Conservation (phyloP, 129 eudicot genomes). For the Oenanthe sinensis region DNA sequence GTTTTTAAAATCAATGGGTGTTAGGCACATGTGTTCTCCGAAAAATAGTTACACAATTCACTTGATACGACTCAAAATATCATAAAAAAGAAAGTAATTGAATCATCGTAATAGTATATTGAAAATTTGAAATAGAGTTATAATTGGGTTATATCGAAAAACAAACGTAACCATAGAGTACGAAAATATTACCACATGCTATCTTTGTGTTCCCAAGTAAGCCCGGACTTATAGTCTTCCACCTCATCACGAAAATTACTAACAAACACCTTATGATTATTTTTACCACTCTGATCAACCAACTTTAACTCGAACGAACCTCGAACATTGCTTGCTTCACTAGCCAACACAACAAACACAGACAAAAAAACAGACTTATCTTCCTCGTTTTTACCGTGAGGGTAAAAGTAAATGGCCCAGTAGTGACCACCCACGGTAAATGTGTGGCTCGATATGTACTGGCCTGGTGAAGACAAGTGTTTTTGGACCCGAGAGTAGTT, state of each 20-base stretch:
- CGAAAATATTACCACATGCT: constrained; percentile 36
- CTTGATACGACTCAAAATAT: no score
- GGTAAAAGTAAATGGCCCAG: constrained; percentile 72
- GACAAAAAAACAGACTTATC: constrained; percentile 50
- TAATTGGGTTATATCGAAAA: no score
- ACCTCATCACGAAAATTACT: constrained; percentile 72
- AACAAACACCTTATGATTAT: constrained; percentile 53
- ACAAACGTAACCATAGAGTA: no score
- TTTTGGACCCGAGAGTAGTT: constrained; percentile 56
- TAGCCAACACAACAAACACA: constrained; percentile 54
- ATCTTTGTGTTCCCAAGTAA: constrained; percentile 60
- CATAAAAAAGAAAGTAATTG: no score
- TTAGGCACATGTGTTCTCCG: no score
- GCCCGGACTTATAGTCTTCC: constrained; percentile 28
- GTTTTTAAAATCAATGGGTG: no score
- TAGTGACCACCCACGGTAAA: constrained; percentile 73
- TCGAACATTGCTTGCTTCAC: constrained; percentile 69
- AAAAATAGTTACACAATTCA: no score
- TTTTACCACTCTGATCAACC: constrained; percentile 64
- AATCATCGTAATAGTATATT: no score
- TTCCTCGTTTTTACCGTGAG: constrained; percentile 60
- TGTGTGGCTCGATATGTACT: constrained; percentile 50
- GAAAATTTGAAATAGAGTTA: no score
- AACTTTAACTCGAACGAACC: constrained; percentile 66
- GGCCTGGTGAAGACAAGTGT: constrained; percentile 53